These are phyloP conservation scores for Brassica carinata DNA, from an alignment of 345 rosid genomes.

Conservation along the genomic window DNA sequence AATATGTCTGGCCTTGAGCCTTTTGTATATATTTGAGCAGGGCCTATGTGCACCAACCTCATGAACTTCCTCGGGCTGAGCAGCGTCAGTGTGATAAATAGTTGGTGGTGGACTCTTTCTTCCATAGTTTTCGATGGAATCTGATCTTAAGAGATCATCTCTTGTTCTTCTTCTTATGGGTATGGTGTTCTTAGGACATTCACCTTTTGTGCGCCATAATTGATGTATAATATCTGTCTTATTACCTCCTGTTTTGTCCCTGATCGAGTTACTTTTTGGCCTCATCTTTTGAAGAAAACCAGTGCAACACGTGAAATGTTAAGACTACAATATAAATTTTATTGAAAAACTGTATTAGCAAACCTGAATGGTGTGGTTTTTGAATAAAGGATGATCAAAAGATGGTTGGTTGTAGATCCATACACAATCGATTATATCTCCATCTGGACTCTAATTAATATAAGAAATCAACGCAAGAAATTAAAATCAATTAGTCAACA, in stretches of 20 bases:
- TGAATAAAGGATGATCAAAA: conserved; percentile 13
- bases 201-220: conserved; percentile 55
- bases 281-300: conserved; percentile 4
- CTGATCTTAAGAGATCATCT: conserved; percentile 15
- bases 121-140: conserved; percentile 46
- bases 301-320: not conserved
- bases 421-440: conserved; percentile 35
- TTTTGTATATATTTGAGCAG: not conserved
- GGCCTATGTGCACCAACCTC: not conserved
- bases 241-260: conserved; percentile 1
- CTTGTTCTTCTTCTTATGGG: conserved; percentile 45
- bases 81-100: not conserved
- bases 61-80: conserved; percentile 18
- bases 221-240: conserved; percentile 33
- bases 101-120: conserved; percentile 37
- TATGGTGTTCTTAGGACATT: conserved; percentile 55
- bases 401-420: conserved; percentile 15
- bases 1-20: not conserved
- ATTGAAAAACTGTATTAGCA: not conserved
- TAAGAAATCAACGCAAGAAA: not conserved
- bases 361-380: conserved; percentile 18
- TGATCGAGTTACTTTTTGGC: not conserved
- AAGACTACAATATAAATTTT: not conserved
- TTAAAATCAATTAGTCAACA: not conserved
- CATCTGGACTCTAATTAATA: conserved; percentile 30